Base-by-base conservation (phyloP, 2,329 filamentous ascomycete genomes). In the Apiospora hydei region DNA sequence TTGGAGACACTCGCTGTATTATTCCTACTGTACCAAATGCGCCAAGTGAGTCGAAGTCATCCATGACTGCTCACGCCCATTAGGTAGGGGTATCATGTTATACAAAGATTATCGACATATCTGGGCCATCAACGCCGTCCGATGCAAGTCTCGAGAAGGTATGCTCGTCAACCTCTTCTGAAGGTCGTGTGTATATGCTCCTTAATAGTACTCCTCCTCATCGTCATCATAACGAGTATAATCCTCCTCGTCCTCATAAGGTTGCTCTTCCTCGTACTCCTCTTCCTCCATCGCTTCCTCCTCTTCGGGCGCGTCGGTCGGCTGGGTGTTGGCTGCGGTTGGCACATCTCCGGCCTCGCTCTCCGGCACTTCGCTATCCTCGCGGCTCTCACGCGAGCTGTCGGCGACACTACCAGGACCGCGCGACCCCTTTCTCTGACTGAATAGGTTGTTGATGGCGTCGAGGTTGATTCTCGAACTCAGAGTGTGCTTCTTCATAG, bases 391-490 rank as follows among this genome's bases (percentile, higher is more conserved):
- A 66, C 76, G 76, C n/a, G 76, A 77, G 69, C 81, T 83, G 5
- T 80, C 77, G 18, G 77, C 79, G 69, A 83, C 83, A 71, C 86
- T 88, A 0, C 87, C 88, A 0, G 86, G 84, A 0, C 85, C 86
- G 1, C 79, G 81, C 46, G 80, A 79, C 24, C 69, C 49, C 74
- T 84, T 83, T 30, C 82, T 80, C 75, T 83, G 80, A 76, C 88
- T 85, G 73, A 91, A 91, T 34, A 92, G 85, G 72, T 84, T 87
- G 64, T 86, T 84, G 74, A 92, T 88, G 49, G 87, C 88, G 70
- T 89, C 88, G 80, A 94, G 94, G 76, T 94, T 94, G 79, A 95
- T 93, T 78, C 93, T 91, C 81, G 91, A 93, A 74, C 91, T 93
- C 82, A 91, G 92, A 0, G 88, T 88, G 66, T 92, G 86, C 18